phyloP scores from a whole-genome alignment of 2,329 filamentous ascomycete genomes.

The Parascedosporium putredinis region DNA sequence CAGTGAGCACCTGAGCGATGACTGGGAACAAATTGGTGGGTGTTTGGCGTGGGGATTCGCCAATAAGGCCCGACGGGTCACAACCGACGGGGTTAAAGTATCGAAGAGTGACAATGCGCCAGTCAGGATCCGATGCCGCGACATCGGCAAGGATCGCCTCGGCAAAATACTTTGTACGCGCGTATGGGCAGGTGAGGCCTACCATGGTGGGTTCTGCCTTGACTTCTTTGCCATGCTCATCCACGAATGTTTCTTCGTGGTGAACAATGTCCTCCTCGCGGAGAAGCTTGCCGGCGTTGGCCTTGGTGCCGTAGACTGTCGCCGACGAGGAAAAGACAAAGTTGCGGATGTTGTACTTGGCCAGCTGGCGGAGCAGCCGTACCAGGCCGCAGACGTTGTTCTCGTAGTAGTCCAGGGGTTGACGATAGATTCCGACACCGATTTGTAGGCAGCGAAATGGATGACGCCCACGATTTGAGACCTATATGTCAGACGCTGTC shows the following conservation, averaged over 20 bases:
- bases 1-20: slow-evolving; percentile 50
- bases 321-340: slow-evolving; percentile 60
- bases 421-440: slow-evolving; percentile 52
- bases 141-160: slow-evolving; percentile 56
- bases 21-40: slow-evolving; percentile 57
- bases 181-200: slow-evolving; percentile 55
- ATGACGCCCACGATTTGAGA: slow-evolving; percentile 54
- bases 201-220: slow-evolving; percentile 26
- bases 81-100: slow-evolving; percentile 62
- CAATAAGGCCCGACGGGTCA: slow-evolving; percentile 51
- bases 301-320: slow-evolving; percentile 52
- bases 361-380: slow-evolving; percentile 45
- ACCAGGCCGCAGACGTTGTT: slow-evolving; percentile 58
- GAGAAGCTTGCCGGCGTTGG: slow-evolving; percentile 37
- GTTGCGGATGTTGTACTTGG: slow-evolving; percentile 50
- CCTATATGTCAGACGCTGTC: slow-evolving; percentile 11
- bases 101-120: slow-evolving; percentile 52
- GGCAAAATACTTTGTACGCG: slow-evolving; percentile 57
- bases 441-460: slow-evolving; percentile 59
- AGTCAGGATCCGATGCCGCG: slow-evolving; percentile 47
- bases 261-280: slow-evolving; percentile 47
- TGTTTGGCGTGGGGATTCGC: slow-evolving; percentile 51
- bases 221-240: slow-evolving; percentile 26
- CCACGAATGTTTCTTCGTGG: slow-evolving; percentile 31
- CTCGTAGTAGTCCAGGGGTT: slow-evolving; percentile 53